Evolutionary conservation across 2,329 filamentous ascomycete species (phyloP).

Genomic region (Trichoderma sp.): DNA sequence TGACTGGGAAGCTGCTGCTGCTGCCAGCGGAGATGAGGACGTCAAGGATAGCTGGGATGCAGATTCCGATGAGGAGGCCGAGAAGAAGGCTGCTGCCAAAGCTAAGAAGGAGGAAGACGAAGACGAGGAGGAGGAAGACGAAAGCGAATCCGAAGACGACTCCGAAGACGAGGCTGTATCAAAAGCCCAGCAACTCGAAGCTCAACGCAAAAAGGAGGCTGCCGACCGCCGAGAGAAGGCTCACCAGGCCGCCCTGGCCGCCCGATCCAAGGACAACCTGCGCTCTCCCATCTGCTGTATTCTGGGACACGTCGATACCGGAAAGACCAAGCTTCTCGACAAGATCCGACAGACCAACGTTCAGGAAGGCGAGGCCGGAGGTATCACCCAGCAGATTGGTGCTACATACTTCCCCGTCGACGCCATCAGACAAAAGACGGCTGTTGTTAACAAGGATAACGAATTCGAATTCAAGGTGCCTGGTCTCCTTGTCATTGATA

Average conservation of each 20-base stretch:
- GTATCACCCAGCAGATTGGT: conserved; percentile 99
- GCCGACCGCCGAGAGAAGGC: conserved; percentile 86
- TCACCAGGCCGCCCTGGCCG: conserved; percentile 87
- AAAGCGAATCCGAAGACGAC: conserved; percentile 45
- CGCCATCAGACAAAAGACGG: conserved; percentile 87
- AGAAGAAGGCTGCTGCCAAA: conserved; percentile 39
- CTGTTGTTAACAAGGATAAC: conserved; percentile 87
- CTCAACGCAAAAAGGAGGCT: conserved; percentile 81
- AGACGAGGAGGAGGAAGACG: conserved; percentile 26
- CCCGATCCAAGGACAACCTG: conserved; percentile 89
- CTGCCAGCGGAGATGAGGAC: conserved; percentile 64
- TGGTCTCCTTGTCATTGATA: conserved; percentile 95
- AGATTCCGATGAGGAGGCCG: conserved; percentile 70
- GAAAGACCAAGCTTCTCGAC: conserved; percentile 98
- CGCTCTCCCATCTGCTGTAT: conserved; percentile 99
- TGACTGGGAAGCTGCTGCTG: conserved; percentile 86
- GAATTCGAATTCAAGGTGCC: conserved; percentile 97
- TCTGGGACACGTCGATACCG: conserved; percentile 98
- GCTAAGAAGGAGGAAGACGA: conserved; percentile 28
- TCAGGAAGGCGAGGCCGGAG: conserved; percentile 97
- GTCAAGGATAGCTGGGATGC: conserved; percentile 97
- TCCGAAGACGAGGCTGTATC: conserved; percentile 72
- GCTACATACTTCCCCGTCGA: conserved; percentile 98
- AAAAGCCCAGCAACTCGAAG: conserved; percentile 71
- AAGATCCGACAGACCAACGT: conserved; percentile 99